Percentiles rank a stretch among this genome's conserved stretches.
Conservation (phyloP, 169 alveolate species). For the Plasmodium knowlesi region DNA sequence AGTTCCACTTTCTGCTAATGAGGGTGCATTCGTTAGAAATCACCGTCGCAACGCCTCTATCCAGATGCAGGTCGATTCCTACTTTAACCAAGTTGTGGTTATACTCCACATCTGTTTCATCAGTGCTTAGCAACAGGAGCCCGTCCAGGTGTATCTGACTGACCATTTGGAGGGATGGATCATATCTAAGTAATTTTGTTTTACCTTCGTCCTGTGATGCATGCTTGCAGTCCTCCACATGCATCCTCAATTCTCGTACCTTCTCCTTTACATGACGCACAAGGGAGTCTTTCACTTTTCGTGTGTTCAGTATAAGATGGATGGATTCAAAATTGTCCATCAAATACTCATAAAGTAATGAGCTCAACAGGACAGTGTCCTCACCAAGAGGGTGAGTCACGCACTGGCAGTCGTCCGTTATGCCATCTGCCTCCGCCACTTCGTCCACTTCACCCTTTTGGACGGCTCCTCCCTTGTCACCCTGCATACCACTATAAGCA, state of each 20-base stretch:
- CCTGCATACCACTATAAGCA: not conserved
- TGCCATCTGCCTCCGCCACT: not conserved
- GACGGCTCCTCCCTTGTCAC: not conserved
- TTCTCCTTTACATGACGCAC: not conserved
- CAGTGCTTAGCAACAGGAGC: conserved; percentile 6
- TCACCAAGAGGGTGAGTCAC: conserved; percentile 21
- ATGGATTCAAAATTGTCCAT: conserved; percentile 9
- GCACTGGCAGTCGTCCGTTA: not conserved
- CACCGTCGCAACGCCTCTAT: not conserved
- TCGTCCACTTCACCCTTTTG: not conserved
- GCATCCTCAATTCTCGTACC: not conserved
- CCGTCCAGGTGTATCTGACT: conserved; percentile 11
- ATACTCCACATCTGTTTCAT: conserved; percentile 22
- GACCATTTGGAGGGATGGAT: not conserved
- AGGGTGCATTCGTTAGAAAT: conserved; percentile 21
- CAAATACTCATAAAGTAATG: conserved; percentile 25
- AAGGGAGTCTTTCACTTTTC: conserved; percentile 18
- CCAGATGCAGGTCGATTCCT: not conserved
- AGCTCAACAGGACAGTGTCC: conserved; percentile 4
- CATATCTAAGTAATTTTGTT: not conserved
- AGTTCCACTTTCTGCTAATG: conserved; percentile 17
- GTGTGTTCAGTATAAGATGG: conserved; percentile 2
- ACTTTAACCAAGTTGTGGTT: conserved; percentile 20
- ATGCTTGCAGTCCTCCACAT: not conserved
- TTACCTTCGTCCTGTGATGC: not conserved